These are phyloP conservation scores for Melampsora larici-populina DNA, from an alignment of 1,284 basidiomycete genomes.

Conservation along the genomic window DNA sequence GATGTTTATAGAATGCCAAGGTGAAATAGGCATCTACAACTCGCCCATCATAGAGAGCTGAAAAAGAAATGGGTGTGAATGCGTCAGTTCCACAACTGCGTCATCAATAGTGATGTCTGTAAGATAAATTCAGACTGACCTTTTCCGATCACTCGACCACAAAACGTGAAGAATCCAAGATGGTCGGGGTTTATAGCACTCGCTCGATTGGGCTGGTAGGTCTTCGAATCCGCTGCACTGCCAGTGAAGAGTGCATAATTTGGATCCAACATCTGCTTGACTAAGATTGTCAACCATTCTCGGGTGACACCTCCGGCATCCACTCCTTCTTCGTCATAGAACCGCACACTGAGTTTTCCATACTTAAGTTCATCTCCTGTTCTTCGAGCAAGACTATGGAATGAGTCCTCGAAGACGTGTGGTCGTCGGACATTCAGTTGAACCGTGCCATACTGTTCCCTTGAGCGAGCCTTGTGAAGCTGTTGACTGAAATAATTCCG, in stretches of 20 bases:
- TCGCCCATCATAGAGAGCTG: constrained; percentile 89
- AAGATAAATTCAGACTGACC: constrained; percentile 13
- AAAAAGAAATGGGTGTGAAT: constrained; percentile 56
- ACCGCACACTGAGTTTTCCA: constrained; percentile 93
- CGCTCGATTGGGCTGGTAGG: constrained; percentile 94
- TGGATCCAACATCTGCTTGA: constrained; percentile 99
- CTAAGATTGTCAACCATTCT: constrained; percentile 91
- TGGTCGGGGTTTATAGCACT: constrained; percentile 82
- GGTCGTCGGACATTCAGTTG: constrained; percentile 88
- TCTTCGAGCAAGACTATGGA: constrained; percentile 82
- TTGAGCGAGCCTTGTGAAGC: constrained; percentile 74
- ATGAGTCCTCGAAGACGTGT: constrained; percentile 96
- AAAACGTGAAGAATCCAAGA: constrained; percentile 96
- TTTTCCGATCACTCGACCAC: constrained; percentile 86
- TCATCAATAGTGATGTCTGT: background rate
- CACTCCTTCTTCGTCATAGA: constrained; percentile 95
- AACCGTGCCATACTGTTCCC: constrained; percentile 77
- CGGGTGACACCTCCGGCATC: constrained; percentile 97
- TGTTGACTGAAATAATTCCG: constrained; percentile 97
- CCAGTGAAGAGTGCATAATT: constrained; percentile 98
- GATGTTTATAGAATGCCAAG: constrained; percentile 78
- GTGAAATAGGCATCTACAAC: constrained; percentile 97
- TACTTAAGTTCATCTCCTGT: constrained; percentile 95
- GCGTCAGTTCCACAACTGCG: background rate
- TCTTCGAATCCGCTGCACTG: constrained; percentile 86